phyloP scores from a whole-genome alignment of 805 yeast genomes.

The Phaffomyces thermotolerans region DNA sequence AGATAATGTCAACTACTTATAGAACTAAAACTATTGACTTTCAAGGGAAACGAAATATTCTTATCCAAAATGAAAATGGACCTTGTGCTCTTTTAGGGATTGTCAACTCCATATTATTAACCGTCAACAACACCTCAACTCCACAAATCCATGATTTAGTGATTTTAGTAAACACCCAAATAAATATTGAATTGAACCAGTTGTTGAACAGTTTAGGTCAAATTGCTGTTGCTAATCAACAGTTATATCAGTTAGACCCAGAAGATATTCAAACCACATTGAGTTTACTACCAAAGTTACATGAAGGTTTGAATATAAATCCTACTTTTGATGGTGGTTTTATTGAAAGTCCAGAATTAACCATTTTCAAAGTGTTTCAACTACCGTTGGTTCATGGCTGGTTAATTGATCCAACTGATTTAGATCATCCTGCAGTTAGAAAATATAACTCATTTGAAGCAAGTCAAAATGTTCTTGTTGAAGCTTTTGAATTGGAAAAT shows the following conservation, averaged over 20 bases:
- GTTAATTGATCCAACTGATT: constrained; percentile 44
- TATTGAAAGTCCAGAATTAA: constrained; percentile 42
- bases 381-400: constrained; percentile 77
- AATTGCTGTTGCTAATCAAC: constrained; percentile 29
- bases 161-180: constrained; percentile 25
- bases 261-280: constrained; percentile 38
- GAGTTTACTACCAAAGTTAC: constrained; percentile 52
- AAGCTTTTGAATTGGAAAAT: constrained; percentile 32
- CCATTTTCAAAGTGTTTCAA: constrained; percentile 51
- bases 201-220: constrained; percentile 47
- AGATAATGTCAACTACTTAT: constrained; percentile 3
- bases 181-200: constrained; percentile 29
- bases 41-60: constrained; percentile 35
- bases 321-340: constrained; percentile 64
- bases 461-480: constrained; percentile 50
- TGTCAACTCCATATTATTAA: constrained; percentile 58
- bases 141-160: constrained; percentile 23
- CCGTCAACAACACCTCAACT: constrained; percentile 27
- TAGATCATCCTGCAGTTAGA: constrained; percentile 30
- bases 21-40: constrained; percentile 18
- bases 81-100: constrained; percentile 85
- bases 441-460: constrained; percentile 46
- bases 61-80: constrained; percentile 76
- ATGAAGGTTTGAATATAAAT: constrained; percentile 65
- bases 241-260: constrained; percentile 20